Evolutionary conservation across 129 eudicot genomes (phyloP).

Genomic region (Artemisia argyi): DNA sequence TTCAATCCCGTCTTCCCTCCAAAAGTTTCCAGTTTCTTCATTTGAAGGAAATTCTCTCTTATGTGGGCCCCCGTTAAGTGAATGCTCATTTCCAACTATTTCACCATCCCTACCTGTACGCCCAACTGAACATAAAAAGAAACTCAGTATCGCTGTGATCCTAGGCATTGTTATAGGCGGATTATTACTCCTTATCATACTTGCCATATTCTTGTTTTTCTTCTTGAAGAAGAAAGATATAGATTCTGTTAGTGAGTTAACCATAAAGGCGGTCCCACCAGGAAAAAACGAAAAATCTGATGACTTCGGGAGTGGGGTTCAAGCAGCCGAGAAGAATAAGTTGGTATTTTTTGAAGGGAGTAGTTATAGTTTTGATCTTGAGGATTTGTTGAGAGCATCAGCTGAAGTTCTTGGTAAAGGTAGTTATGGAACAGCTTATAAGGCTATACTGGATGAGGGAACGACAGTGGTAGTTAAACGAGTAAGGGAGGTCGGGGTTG

Average conservation of each 20-base stretch:
- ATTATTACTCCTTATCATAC: slow-evolving; percentile 34
- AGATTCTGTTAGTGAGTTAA: slow-evolving; percentile 37
- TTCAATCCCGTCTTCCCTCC: slow-evolving; percentile 62
- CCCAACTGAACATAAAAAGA: slow-evolving; percentile 35
- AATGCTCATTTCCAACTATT: slow-evolving; percentile 42
- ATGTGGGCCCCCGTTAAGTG: slow-evolving; percentile 62
- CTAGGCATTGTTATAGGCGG: slow-evolving; percentile 59
- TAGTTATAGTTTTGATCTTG: slow-evolving; percentile 78
- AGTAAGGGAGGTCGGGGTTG: slow-evolving; percentile 66
- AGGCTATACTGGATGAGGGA: slow-evolving; percentile 81
- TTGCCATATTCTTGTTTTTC: slow-evolving; percentile 38
- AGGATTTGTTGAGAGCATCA: slow-evolving; percentile 89
- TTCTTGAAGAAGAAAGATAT: slow-evolving; percentile 53
- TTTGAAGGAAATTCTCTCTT: slow-evolving; percentile 60
- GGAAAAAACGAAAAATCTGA: slow-evolving; percentile 62
- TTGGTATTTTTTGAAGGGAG: slow-evolving; percentile 75
- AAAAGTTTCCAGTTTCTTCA: slow-evolving; percentile 67
- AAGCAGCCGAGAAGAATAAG: slow-evolving; percentile 81
- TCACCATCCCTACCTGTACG: slow-evolving; percentile 27
- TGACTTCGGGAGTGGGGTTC: slow-evolving; percentile 90
- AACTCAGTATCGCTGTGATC: slow-evolving; percentile 45
- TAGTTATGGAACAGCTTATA: slow-evolving; percentile 81
- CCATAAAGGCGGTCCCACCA: slow-evolving; percentile 45
- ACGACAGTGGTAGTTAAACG: slow-evolving; percentile 84
- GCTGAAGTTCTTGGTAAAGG: slow-evolving; percentile 99